Evolutionary conservation across 2,329 filamentous ascomycete genomes (phyloP).

Genomic region (Beauveria scarabaeidicola): DNA sequence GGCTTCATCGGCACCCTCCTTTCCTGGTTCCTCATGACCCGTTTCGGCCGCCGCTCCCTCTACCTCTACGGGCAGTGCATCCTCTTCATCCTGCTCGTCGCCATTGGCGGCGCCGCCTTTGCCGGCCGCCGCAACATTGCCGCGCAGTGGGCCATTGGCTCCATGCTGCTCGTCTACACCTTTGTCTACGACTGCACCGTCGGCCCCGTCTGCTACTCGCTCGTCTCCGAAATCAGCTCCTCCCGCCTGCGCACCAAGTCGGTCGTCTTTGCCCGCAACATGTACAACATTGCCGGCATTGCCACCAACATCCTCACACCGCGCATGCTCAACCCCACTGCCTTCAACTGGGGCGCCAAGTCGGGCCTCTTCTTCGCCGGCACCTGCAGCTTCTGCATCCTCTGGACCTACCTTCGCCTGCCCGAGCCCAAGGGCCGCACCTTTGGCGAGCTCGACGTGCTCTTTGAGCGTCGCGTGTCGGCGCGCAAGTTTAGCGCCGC

Average conservation of each 20-base stretch:
- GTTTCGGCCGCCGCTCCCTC: slow-evolving; percentile 30
- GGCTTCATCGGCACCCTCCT: slow-evolving; percentile 30
- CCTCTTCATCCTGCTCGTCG: slow-evolving; percentile 27
- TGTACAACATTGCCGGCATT: slow-evolving; percentile 42
- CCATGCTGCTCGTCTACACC: slow-evolving; percentile 33
- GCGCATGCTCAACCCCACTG: slow-evolving; percentile 37
- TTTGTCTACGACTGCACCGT: slow-evolving; percentile 33
- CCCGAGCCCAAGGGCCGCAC: slow-evolving; percentile 47
- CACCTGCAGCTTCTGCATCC: slow-evolving; percentile 34
- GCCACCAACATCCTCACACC: slow-evolving; percentile 37
- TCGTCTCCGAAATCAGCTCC: slow-evolving; percentile 51
- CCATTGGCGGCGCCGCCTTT: slow-evolving; percentile 32
- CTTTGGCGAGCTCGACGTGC: slow-evolving; percentile 45
- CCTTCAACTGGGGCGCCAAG: slow-evolving; percentile 40
- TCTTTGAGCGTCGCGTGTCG: slow-evolving; percentile 39
- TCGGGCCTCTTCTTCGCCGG: slow-evolving; percentile 38
- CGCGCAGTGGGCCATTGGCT: slow-evolving; percentile 30
- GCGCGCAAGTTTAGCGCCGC: slow-evolving; percentile 33
- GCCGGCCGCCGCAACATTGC: slow-evolving; percentile 22
- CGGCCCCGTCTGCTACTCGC: slow-evolving; percentile 65
- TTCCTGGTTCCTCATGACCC: slow-evolving; percentile 30
- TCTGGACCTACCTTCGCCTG: slow-evolving; percentile 44
- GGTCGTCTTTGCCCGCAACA: slow-evolving; percentile 34
- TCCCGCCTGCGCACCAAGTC: slow-evolving; percentile 39
- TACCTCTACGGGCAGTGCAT: slow-evolving; percentile 28